Evolutionary conservation across 176 grass and related monocot genomes (phyloP).

Genomic region (Paspalum vaginatum): DNA sequence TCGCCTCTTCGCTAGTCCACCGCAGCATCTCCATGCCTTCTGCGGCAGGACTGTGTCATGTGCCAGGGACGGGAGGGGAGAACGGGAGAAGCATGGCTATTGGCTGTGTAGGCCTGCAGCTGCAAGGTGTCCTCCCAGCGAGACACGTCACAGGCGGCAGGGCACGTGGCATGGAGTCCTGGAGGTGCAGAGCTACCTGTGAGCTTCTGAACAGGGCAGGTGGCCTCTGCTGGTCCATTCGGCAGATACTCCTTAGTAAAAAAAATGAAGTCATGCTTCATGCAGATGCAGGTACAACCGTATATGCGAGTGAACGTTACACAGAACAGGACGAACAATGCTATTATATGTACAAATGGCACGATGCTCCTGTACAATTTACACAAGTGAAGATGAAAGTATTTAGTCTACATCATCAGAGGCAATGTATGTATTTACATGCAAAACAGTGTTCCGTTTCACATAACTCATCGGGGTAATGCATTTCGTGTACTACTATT

Average conservation of each 20-base stretch:
- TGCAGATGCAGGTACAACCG: neutral
- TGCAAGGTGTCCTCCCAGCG: neutral
- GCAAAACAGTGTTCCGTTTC: neutral
- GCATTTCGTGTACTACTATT: neutral
- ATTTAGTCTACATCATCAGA: neutral
- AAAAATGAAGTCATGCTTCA: neutral
- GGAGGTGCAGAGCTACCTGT: conserved; percentile 11
- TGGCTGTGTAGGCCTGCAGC: too few species aligned
- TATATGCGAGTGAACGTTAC: neutral
- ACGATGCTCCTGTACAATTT: neutral
- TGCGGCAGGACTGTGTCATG: neutral
- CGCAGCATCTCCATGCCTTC: too few species aligned
- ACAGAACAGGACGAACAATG: neutral
- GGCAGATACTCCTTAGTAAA: neutral
- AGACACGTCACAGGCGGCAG: neutral
- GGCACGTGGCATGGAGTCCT: conserved; percentile 7
- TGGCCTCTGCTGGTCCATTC: neutral
- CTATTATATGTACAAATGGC: neutral
- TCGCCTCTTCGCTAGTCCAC: neutral
- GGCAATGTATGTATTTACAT: neutral
- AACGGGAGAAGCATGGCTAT: neutral
- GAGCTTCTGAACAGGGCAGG: conserved; percentile 9
- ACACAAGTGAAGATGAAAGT: neutral
- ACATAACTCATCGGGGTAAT: neutral
- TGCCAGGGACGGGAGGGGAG: neutral